Base-by-base conservation (phyloP, 805 yeast species). In the Starmerella gropengiesseri region DNA sequence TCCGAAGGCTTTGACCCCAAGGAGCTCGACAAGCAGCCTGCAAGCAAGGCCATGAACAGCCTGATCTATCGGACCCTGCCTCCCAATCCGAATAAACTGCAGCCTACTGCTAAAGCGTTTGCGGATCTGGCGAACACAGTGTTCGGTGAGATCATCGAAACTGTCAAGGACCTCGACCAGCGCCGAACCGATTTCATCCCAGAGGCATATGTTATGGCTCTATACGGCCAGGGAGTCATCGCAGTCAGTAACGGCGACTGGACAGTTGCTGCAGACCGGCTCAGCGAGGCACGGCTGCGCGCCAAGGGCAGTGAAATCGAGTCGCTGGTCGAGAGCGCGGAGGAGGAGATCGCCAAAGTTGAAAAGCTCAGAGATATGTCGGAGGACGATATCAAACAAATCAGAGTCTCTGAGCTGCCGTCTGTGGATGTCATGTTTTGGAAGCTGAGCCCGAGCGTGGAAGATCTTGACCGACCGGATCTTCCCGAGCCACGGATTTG, bases 151-250 rank as follows among this genome's bases (percentile, higher is more conserved):
- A 54, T 40, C 36, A 42, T 46, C 31, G 45, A 31, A 41, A 49
- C 50, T 25, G 41, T 52, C 13, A 36, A 46, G 16, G 21, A 39
- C 5, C 40, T 52, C 17, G 41, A 48, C 37, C 46, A 41, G 28
- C 43, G 55, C 14, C 48, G 58, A 13, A 37, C 48, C 3, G 47
- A 44, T 13, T 40, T 51, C 30, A 61, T 80, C 11, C 70, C 73
- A 25, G 84, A 81, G 49, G 75, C 81, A 1, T 75, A 81, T 31
- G 91, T 93, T 0, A 66, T 87, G 57, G 76, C 94, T 0, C 75
- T 85, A 0, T 87, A 81, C 56, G 93, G 95, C 0, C 66, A 83
- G 31, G 97, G 95, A 2, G 93, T 86, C 5, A 69, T 84, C 9
- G 69, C 73, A 33, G 61, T 79, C n/a, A 83, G 82, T 52, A 56